phyloP scores from a whole-genome alignment of 345 rosid species.

The Eucalyptus melliodora region DNA sequence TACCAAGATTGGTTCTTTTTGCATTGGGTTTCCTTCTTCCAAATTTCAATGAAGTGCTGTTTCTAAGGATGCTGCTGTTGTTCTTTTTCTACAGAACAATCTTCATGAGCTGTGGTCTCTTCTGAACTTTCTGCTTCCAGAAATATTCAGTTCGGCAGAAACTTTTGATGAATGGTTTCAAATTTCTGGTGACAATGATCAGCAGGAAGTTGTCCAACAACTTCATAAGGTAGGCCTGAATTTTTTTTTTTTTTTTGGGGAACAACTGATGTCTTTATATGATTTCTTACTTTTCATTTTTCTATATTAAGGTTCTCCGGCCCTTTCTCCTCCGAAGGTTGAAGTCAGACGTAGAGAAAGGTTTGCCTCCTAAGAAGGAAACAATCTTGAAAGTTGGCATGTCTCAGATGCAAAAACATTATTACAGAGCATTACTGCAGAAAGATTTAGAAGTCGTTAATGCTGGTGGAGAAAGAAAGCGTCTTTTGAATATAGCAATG shows the following conservation, averaged over 20 bases:
- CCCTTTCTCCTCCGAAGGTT: slow-evolving; percentile 96
- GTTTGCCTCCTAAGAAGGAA: slow-evolving; percentile 98
- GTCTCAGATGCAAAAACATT: slow-evolving; percentile 99
- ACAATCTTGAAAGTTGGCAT: slow-evolving; percentile 97
- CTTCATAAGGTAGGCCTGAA: slow-evolving; percentile 69
- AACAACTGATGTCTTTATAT: background rate
- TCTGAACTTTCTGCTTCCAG: slow-evolving; percentile 87
- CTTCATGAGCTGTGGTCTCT: slow-evolving; percentile 99
- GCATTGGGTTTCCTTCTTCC: background rate
- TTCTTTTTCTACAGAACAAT: slow-evolving; percentile 61
- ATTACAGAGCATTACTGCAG: slow-evolving; percentile 84
- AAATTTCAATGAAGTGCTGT: background rate
- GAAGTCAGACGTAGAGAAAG: slow-evolving; percentile 96
- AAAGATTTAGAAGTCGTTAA: slow-evolving; percentile 98
- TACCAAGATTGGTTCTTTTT: background rate
- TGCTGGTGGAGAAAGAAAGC: slow-evolving; percentile 99
- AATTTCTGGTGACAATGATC: slow-evolving; percentile 96
- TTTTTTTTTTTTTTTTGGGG: background rate
- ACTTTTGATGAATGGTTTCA: slow-evolving; percentile 99
- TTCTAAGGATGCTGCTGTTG: background rate
- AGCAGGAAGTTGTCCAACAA: slow-evolving; percentile 99
- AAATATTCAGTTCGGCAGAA: slow-evolving; percentile 98
- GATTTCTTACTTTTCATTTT: background rate
- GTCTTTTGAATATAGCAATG: slow-evolving; percentile 95
- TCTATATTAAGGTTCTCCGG: slow-evolving; percentile 62